These are phyloP conservation scores for Moesziomyces parantarcticus DNA, from an alignment of 1,284 basidiomycete genomes.

Conservation along the genomic window DNA sequence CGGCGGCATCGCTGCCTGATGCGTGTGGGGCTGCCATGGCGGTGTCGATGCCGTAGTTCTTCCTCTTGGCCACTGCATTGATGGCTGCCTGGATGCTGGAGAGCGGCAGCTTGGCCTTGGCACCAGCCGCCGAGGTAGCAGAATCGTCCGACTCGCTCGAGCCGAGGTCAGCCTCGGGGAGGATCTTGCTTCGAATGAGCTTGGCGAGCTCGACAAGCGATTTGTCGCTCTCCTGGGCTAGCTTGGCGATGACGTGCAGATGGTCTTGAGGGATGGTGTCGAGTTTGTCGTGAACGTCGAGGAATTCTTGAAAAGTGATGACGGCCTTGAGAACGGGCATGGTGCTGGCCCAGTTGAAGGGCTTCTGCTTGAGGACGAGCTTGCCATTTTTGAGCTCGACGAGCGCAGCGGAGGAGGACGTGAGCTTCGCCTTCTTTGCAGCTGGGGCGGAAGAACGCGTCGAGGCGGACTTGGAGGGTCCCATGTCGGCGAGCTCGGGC, in stretches of 20 bases:
- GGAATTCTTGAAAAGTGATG: constrained; percentile 53
- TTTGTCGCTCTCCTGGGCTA: constrained; percentile 72
- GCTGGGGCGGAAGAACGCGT: constrained; percentile 20
- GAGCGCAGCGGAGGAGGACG: constrained; percentile 32
- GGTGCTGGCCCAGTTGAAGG: constrained; percentile 78
- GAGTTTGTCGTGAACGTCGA: constrained; percentile 66
- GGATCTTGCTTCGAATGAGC: constrained; percentile 39
- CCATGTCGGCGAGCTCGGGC: not conserved
- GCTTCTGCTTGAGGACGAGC: constrained; percentile 81
- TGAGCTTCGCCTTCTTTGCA: constrained; percentile 41
- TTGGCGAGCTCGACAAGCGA: constrained; percentile 51
- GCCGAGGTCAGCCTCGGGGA: constrained; percentile 52
- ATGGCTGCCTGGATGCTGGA: constrained; percentile 48
- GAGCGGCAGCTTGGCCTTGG: constrained; percentile 38
- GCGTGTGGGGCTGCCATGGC: constrained; percentile 8
- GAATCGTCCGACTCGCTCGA: constrained; percentile 35
- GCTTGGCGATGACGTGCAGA: constrained; percentile 79
- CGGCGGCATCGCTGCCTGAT: constrained; percentile 5
- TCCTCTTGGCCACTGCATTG: constrained; percentile 47
- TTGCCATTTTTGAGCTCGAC: constrained; percentile 74
- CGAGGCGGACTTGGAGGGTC: constrained; percentile 1
- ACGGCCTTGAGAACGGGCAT: constrained; percentile 76
- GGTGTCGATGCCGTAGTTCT: constrained; percentile 59
- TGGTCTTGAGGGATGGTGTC: constrained; percentile 76
- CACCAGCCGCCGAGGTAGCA: not conserved